Evolutionary conservation across 768 basidiomycete species (phyloP).

Genomic region (Collybiopsis confluens): DNA sequence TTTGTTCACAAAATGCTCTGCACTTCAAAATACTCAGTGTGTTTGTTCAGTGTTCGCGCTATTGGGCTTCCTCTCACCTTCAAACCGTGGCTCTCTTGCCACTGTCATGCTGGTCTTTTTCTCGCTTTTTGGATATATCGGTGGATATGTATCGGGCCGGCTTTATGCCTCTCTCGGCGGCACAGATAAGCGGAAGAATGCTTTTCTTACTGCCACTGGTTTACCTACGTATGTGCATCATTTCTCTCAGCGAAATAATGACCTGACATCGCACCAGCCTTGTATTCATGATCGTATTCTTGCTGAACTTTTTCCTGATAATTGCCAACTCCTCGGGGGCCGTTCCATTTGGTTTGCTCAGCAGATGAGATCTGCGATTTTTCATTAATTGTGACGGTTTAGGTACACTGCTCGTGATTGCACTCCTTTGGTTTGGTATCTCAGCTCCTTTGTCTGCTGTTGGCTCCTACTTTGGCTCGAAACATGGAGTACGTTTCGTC

Average conservation of each 20-base stretch:
- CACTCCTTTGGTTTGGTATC: constrained; percentile 90
- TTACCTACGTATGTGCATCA: constrained; percentile 68
- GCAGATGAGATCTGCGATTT: no score
- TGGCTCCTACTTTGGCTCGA: constrained; percentile 83
- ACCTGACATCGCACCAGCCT: constrained; percentile 38
- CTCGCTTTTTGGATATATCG: constrained; percentile 87
- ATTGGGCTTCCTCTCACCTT: constrained; percentile 90
- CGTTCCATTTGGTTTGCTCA: constrained; percentile 78
- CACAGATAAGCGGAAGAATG: constrained; percentile 70
- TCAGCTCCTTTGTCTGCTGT: constrained; percentile 85
- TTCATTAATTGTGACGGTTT: not conserved
- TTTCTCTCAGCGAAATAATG: constrained; percentile 3
- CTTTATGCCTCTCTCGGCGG: constrained; percentile 81
- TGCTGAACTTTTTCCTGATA: constrained; percentile 89
- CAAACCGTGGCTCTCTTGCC: constrained; percentile 90
- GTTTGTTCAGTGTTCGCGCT: constrained; percentile 80
- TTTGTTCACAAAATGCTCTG: constrained; percentile 22
- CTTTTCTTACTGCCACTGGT: constrained; percentile 83
- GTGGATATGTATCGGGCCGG: constrained; percentile 85
- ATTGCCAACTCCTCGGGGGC: constrained; percentile 87
- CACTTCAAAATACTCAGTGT: not conserved
- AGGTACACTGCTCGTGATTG: constrained; percentile 84
- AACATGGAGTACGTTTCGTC: constrained; percentile 65
- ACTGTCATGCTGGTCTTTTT: constrained; percentile 94
- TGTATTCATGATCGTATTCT: constrained; percentile 80